Evolutionary conservation across 768 basidiomycete genomes (phyloP), one percentile per base, ranked within the genome.

Genomic region (Austroboletus eburneus): DNA sequence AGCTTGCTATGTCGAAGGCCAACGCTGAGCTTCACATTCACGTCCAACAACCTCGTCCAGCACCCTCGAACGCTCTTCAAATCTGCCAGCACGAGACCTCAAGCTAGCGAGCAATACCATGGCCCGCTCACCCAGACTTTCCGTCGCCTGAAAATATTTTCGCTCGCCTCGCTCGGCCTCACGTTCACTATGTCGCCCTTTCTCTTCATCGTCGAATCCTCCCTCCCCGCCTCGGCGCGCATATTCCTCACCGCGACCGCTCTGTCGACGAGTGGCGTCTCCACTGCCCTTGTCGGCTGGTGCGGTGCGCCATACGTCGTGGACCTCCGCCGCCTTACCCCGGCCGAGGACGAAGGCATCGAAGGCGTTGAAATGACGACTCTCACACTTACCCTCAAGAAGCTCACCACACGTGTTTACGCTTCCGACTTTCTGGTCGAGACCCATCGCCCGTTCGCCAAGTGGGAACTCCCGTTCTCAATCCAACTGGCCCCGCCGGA

Each of bases 61-160:
- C n/a, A n/a, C 25, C 37, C 41, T 34, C 56, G 53, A 43, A 45
- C 8, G 10, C 12, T 52, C 3, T 51, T 50, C 18, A 50, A 45
- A 17, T 60, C 64, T 8, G 44, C 55, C 20, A 27, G 23, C n/a
- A 22, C 21, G 17, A 33, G 36, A 16, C 51, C 49, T 34, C 39
- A n/a, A 32, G 17, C 49, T 9, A 10, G 33, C 4, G 22, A 46
- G 33, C 57, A 44, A n/a, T 92, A 92, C 59, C 65, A 73, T 51
- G 91, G 88, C 1, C 91, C 90, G 2, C 70, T 91, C 32, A 68
- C 81, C 1, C 63, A 71, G 36, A 87, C 90, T 2, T 91, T 89
- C 70, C 78, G 80, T 45, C 77, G 79, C 20, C 76, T 92, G 46
- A 92, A 93, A 63, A 65, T 89, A 9, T 91, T 93, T 70, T 92